phyloP scores from a whole-genome alignment of 1,139 yeast species.

The Saccharomyces hybrid region DNA sequence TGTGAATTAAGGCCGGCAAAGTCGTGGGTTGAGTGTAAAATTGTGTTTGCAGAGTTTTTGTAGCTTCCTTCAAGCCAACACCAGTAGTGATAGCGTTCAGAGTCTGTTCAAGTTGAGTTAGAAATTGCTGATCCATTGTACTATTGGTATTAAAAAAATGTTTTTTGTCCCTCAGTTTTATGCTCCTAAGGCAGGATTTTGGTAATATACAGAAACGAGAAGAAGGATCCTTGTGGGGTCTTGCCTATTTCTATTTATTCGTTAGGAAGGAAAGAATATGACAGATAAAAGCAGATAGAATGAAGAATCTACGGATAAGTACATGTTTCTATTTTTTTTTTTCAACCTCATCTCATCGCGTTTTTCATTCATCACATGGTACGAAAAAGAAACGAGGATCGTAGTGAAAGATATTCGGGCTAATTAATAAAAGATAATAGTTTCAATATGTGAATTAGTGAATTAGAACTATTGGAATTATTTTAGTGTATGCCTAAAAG shows the following conservation, averaged over 20 bases:
- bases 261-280: background rate
- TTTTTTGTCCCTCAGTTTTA: background rate
- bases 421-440: background rate
- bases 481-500: background rate
- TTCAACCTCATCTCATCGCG: constrained; percentile 18
- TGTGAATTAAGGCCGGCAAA: constrained; percentile 75
- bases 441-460: background rate
- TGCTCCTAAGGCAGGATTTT: background rate
- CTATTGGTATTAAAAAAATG: background rate
- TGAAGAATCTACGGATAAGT: background rate
- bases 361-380: constrained; percentile 5
- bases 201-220: background rate
- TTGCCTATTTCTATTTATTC: background rate
- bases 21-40: constrained; percentile 70
- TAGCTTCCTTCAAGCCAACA: constrained; percentile 73
- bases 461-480: no score
- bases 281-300: background rate
- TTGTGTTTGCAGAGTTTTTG: constrained; percentile 63
- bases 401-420: background rate
- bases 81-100: constrained; percentile 71
- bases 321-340: constrained; percentile 1
- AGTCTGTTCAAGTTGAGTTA: constrained; percentile 67
- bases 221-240: background rate
- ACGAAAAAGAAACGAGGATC: background rate
- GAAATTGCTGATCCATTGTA: constrained; percentile 62